Evolutionary conservation across 2,329 filamentous ascomycete species (phyloP).

Genomic region (Orbilia ellipsospora): DNA sequence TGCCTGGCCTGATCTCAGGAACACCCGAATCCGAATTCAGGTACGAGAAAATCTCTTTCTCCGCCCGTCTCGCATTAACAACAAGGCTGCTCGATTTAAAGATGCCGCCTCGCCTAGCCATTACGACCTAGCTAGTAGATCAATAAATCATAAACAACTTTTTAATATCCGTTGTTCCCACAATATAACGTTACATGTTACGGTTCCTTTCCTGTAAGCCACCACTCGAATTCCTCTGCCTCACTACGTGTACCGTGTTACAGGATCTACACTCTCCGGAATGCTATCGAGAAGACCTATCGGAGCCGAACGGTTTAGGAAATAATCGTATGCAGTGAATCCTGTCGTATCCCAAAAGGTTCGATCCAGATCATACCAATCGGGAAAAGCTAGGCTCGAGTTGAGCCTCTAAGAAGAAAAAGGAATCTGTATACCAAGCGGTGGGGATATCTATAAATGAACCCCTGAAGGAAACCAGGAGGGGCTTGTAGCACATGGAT

Average conservation of each 20-base stretch:
- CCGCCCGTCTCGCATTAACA: too few relatives aligned
- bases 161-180: background rate
- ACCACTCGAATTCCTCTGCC: background rate
- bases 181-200: constrained; percentile 28
- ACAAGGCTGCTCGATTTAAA: too few relatives aligned
- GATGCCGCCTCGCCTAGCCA: too few relatives aligned
- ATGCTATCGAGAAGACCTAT: background rate
- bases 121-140: too few relatives aligned
- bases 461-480: background rate
- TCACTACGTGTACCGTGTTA: constrained; percentile 14
- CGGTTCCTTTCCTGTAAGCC: constrained; percentile 1
- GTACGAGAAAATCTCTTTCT: too few relatives aligned
- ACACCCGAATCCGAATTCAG: too few relatives aligned
- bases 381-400: constrained; percentile 34
- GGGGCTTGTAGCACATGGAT: background rate
- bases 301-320: background rate
- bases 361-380: constrained; percentile 1
- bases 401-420: constrained; percentile 11
- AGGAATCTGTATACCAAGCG: constrained; percentile 1
- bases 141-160: background rate
- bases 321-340: constrained; percentile 11
- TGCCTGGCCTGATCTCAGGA: too few relatives aligned
- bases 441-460: constrained; percentile 13
- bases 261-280: constrained; percentile 7
- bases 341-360: constrained; percentile 15